Percentiles rank a stretch among this genome's conserved stretches.
Conservation (phyloP, 139 green algal species). For the Micromonas pusilla region DNA sequence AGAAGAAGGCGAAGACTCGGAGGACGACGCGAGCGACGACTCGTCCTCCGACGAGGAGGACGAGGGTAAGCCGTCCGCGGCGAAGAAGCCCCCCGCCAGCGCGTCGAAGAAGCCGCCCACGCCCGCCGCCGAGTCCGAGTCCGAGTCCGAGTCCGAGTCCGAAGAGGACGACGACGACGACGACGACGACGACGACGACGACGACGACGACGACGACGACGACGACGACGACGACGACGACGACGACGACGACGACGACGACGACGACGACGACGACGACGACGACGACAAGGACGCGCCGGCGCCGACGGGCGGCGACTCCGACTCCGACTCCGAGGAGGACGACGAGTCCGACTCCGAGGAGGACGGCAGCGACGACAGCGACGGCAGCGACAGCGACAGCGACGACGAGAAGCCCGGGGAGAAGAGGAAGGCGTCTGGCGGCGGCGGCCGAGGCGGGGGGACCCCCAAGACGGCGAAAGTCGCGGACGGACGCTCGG, state of each 20-base stretch:
- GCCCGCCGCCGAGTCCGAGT: background rate
- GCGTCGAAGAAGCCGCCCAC: no score
- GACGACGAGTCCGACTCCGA: constrained; percentile 4
- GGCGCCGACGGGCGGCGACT: background rate
- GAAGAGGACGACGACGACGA: constrained; percentile 4
- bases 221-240: background rate
- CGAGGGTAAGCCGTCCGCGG: background rate
- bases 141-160: background rate
- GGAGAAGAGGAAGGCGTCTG: background rate
- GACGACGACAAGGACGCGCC: background rate
- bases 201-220: background rate
- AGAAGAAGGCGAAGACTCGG: background rate
- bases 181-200: background rate
- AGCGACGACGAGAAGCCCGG: background rate
- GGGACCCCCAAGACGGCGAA: background rate
- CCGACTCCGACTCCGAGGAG: background rate
- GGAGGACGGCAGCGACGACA: background rate
- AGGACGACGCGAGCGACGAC: background rate
- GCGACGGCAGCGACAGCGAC: no score
- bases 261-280: background rate
- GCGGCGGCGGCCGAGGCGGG: background rate
- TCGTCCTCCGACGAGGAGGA: background rate
- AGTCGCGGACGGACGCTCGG: no score
- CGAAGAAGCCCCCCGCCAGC: background rate
- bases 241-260: background rate